These are phyloP conservation scores for Alternaria arbusti DNA, from an alignment of 2,329 filamentous ascomycete species.

Conservation along the genomic window DNA sequence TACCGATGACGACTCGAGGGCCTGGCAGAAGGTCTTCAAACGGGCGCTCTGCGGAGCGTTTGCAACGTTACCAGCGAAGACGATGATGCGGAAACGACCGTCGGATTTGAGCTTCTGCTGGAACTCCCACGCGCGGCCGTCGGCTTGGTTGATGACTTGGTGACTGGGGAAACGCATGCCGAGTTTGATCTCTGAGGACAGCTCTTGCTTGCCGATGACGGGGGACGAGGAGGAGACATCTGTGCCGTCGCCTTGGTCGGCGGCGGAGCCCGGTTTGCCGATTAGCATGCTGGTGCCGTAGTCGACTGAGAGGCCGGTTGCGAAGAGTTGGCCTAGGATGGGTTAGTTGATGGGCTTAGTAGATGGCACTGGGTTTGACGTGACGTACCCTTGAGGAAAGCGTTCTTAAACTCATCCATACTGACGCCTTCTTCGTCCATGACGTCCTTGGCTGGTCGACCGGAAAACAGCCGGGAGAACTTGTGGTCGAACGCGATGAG, in stretches of 20 bases:
- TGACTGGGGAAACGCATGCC: slow-evolving; percentile 66
- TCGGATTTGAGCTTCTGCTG: slow-evolving; percentile 63
- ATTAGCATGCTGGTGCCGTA: slow-evolving; percentile 65
- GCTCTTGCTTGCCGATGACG: slow-evolving; percentile 46
- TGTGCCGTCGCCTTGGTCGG: slow-evolving; percentile 57
- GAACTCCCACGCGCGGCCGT: slow-evolving; percentile 64
- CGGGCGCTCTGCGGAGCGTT: slow-evolving; percentile 51
- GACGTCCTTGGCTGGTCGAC: slow-evolving; percentile 62
- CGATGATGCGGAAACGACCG: slow-evolving; percentile 64
- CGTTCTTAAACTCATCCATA: slow-evolving; percentile 68
- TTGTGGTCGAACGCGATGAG: slow-evolving; percentile 65
- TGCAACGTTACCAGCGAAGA: slow-evolving; percentile 68
- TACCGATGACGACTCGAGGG: slow-evolving; percentile 50
- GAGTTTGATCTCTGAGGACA: slow-evolving; percentile 55
- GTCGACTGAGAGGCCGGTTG: slow-evolving; percentile 63
- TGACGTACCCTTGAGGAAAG: slow-evolving; percentile 57
- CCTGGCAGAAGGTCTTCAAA: slow-evolving; percentile 57
- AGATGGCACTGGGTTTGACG: too few relatives aligned
- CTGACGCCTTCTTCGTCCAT: slow-evolving; percentile 67
- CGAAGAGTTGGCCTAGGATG: slow-evolving; percentile 61
- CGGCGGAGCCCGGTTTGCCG: slow-evolving; percentile 56
- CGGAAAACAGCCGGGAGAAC: slow-evolving; percentile 56
- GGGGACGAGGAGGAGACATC: slow-evolving; percentile 43
- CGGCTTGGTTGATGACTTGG: slow-evolving; percentile 66
- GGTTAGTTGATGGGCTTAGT: not conserved